Conservation (phyloP, 306 rosid genomes). For the Cicer cuneatum region DNA sequence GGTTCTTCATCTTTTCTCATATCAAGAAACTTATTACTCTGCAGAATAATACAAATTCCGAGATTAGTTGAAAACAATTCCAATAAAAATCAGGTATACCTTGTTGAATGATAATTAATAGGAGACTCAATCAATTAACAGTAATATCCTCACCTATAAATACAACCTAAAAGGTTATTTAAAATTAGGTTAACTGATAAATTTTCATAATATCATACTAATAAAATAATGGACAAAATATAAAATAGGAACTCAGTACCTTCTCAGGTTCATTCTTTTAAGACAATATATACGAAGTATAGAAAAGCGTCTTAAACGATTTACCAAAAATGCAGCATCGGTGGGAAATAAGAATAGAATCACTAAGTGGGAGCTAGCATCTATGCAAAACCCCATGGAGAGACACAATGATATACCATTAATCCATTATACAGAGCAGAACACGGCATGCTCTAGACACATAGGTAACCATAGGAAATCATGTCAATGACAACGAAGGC, state of each 20-base stretch:
- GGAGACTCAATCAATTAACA: background rate
- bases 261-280: background rate
- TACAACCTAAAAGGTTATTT: background rate
- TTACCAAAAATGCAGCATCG: background rate
- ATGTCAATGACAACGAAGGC: background rate
- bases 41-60: conserved; percentile 40
- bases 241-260: background rate
- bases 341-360: conserved; percentile 1
- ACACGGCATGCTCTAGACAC: conserved; percentile 1
- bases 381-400: background rate
- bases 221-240: background rate
- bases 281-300: background rate
- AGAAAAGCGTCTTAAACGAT: background rate
- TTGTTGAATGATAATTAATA: background rate
- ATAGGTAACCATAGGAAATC: background rate
- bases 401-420: background rate
- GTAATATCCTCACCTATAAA: background rate
- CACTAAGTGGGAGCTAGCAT: background rate
- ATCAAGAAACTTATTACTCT: conserved; percentile 57
- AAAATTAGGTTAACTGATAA: background rate
- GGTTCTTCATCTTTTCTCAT: conserved; percentile 59
- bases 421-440: background rate
- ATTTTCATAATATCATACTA: background rate
- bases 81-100: conserved; percentile 30
- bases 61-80: conserved; percentile 27